phyloP scores from a whole-genome alignment of 2,329 filamentous ascomycete species.

The Bipolaris sorokiniana region DNA sequence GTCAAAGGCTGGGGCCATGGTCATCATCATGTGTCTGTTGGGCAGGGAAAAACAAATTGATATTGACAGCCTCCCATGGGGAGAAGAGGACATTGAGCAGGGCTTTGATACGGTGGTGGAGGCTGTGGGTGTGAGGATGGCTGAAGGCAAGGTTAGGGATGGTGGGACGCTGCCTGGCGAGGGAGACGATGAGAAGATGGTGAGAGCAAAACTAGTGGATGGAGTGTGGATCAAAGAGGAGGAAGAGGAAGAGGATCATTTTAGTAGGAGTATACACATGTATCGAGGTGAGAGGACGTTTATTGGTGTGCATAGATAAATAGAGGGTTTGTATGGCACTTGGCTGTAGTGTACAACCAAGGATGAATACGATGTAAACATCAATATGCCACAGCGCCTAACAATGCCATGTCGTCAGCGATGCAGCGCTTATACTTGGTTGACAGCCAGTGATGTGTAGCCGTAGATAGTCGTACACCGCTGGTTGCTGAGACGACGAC shows the following conservation, averaged over 20 bases:
- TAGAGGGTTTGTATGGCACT: neutral
- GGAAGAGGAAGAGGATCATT: constrained; percentile 44
- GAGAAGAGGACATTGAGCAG: constrained; percentile 71
- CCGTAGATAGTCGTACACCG: constrained; percentile 7
- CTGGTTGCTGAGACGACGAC: constrained; percentile 17
- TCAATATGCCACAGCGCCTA: neutral
- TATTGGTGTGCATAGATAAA: constrained; percentile 39
- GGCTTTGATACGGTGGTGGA: constrained; percentile 83
- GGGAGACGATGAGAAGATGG: constrained; percentile 51
- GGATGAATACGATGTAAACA: neutral
- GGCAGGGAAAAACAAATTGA: constrained; percentile 78
- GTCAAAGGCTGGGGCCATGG: constrained; percentile 85
- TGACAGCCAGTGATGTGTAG: neutral
- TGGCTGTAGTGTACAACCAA: too few species aligned
- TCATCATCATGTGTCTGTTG: constrained; percentile 78
- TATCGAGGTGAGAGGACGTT: constrained; percentile 43
- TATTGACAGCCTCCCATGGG: constrained; percentile 83
- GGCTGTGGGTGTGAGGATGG: constrained; percentile 68
- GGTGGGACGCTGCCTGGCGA: constrained; percentile 47
- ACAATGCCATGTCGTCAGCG: neutral
- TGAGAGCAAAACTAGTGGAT: constrained; percentile 45
- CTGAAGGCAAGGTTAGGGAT: constrained; percentile 39
- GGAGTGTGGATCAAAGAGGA: constrained; percentile 51
- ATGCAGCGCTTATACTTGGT: neutral
- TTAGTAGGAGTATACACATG: constrained; percentile 42